Evolutionary conservation across 176 grass and related monocot genomes (phyloP).

Genomic region (Bolboschoenus planiculmis): DNA sequence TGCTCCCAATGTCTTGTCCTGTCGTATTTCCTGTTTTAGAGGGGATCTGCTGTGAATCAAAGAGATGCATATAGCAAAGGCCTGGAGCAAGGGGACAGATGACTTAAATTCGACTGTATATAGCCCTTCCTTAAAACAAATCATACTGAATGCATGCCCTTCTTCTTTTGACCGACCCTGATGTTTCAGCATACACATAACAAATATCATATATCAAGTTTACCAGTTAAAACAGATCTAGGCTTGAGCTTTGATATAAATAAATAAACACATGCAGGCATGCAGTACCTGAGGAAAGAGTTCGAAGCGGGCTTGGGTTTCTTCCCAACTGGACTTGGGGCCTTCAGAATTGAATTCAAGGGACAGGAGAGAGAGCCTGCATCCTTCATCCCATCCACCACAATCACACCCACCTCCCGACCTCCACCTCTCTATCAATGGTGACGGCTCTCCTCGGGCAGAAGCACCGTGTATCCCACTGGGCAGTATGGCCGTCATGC

Average conservation of each 20-base stretch:
- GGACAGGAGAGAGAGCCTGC: constrained; percentile 51
- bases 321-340: constrained; percentile 4
- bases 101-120: constrained; percentile 68
- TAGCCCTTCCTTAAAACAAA: constrained; percentile 68
- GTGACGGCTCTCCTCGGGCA: constrained; percentile 39
- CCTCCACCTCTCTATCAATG: constrained; percentile 86
- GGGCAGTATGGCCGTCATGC: constrained; percentile 52
- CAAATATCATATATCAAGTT: not conserved
- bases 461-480: constrained; percentile 62
- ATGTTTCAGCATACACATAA: not conserved
- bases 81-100: constrained; percentile 61
- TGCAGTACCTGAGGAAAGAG: constrained; percentile 57
- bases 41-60: constrained; percentile 49
- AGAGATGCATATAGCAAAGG: constrained; percentile 78
- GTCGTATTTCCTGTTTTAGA: constrained; percentile 26
- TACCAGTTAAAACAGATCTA: not conserved
- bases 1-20: constrained; percentile 28
- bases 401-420: constrained; percentile 82
- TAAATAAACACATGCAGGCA: not conserved
- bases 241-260: not conserved
- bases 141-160: constrained; percentile 54
- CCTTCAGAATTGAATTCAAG: constrained; percentile 3
- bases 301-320: constrained; percentile 33
- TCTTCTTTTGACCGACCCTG: constrained; percentile 49
- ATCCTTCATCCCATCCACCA: constrained; percentile 98